Conservation (phyloP, 2,329 filamentous ascomycete genomes). For the Chaetomium globosum region DNA sequence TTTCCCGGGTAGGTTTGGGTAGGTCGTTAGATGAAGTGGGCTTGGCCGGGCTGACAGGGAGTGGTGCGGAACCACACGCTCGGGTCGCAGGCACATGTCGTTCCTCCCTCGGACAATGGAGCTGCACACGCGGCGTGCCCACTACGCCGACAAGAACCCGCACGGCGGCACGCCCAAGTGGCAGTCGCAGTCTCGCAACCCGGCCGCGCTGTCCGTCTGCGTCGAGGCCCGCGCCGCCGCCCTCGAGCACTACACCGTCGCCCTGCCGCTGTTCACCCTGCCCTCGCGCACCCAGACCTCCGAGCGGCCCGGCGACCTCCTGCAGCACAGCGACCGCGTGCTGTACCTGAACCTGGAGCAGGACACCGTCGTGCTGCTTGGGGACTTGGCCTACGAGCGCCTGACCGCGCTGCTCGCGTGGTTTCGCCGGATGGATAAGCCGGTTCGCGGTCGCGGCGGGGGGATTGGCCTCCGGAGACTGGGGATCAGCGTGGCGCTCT, state of each 20-base stretch:
- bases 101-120: constrained; percentile 43
- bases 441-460: constrained; percentile 1
- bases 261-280: constrained; percentile 36
- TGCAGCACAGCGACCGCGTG: constrained; percentile 30
- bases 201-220: constrained; percentile 41
- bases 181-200: constrained; percentile 42
- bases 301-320: constrained; percentile 32
- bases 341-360: constrained; percentile 41
- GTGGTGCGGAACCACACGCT: not conserved
- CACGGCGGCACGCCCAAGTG: constrained; percentile 35
- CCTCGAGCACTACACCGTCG: constrained; percentile 40
- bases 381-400: constrained; percentile 37
- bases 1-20: constrained; percentile 2
- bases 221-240: constrained; percentile 42
- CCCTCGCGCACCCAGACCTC: constrained; percentile 15
- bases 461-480: constrained; percentile 35
- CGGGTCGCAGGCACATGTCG: constrained; percentile 36
- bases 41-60: constrained; percentile 9
- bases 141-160: constrained; percentile 38
- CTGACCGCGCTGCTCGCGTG: constrained; percentile 34
- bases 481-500: constrained; percentile 38
- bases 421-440: constrained; percentile 35
- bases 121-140: constrained; percentile 40
- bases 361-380: constrained; percentile 43
- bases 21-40: not conserved